Evolutionary conservation across 2,329 filamentous ascomycete genomes (phyloP), one percentile per base, ranked within the genome.

Genomic region (Colletotrichum karsti): DNA sequence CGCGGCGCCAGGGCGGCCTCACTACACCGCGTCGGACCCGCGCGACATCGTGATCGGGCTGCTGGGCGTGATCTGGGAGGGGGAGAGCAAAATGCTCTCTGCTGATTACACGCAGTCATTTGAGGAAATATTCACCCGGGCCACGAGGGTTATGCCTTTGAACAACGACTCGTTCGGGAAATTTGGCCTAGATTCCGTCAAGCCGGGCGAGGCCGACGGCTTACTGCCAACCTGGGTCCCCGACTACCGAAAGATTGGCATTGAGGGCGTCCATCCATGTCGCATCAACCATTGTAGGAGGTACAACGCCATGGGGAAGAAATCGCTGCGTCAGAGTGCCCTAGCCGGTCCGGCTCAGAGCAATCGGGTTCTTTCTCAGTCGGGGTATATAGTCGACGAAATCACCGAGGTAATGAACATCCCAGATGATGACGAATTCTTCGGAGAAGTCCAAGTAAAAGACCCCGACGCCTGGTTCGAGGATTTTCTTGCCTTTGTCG

Each of bases 1-100:
- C 22, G 50, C 22, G 8, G 30, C 58, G 4, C 53, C 71, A 4
- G 58, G 20, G 1, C 63, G 71, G 9, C 63, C 72, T 0, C 33
- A 51, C 5, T 72, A 72, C 18, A 60, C 71, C 15, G 73, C 71
- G 5, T 55, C 72, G 1, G 72, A 74, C 37, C 72, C 72, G n/a
- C 60, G 73, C 2, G 73, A 73, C 10, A 65, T 73, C 6, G 39
- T 70, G 7, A 73, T 73, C 22, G 72, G 62, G 0, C 20, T 72
- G 0, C 55, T 73, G 1, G 70, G 72, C 12, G 37, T 74, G 1
- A 44, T 73, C 0, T 15, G 58, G 1, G 69, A 71, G 2, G 51
- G 44, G 2, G 54, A 73, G n/a, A 3, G 18, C 33, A 2, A 50
- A 56, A 2, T 48, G 50, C 3, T 1, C 71, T 0, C 30, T 3